Evolutionary conservation across 495 filamentous ascomycete species (phyloP).

Genomic region (Talaromyces stipitatus): DNA sequence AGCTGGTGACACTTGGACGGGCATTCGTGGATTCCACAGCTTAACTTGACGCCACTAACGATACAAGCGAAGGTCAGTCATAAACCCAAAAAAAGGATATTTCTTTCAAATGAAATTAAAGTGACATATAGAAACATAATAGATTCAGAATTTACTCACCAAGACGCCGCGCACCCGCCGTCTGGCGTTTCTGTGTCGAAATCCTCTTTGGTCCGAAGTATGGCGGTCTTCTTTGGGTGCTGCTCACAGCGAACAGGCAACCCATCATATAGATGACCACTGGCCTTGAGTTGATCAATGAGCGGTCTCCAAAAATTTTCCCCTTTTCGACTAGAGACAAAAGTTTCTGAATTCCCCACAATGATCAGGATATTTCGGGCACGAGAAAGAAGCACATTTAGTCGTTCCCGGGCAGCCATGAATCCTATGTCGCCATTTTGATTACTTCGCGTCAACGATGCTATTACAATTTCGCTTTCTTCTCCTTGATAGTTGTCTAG

Average conservation of each 20-base stretch:
- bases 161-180: constrained; percentile 62
- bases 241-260: constrained; percentile 61
- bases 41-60: constrained; percentile 46
- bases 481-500: constrained; percentile 78
- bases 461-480: constrained; percentile 69
- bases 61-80: background rate
- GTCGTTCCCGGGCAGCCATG: constrained; percentile 57
- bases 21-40: constrained; percentile 57
- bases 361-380: constrained; percentile 62
- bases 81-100: background rate
- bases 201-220: constrained; percentile 40
- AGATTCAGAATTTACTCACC: constrained; percentile 38
- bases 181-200: constrained; percentile 61
- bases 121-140: no score
- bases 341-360: constrained; percentile 65
- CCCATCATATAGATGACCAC: constrained; percentile 57
- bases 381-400: constrained; percentile 68
- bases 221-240: constrained; percentile 45
- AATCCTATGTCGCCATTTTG: constrained; percentile 60
- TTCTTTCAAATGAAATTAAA: background rate
- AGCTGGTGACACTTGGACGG: constrained; percentile 56
- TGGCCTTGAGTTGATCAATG: constrained; percentile 46
- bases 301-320: constrained; percentile 49
- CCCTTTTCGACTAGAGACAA: constrained; percentile 56
- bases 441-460: constrained; percentile 62